phyloP scores from a whole-genome alignment of 2,329 filamentous ascomycete genomes.

The Clarireedia homoeocarpa region DNA sequence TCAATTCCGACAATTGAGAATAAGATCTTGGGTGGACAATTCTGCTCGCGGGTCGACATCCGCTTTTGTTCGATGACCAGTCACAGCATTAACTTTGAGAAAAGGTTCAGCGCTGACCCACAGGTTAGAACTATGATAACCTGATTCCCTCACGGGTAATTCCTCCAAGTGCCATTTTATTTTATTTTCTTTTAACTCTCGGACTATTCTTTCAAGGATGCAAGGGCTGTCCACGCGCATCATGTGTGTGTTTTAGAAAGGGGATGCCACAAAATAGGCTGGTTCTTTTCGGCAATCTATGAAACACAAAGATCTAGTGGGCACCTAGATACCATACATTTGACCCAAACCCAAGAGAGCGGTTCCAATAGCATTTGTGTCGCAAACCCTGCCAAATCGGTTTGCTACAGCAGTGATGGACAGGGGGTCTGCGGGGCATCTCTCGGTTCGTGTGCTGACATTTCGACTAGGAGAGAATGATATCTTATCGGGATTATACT shows the following conservation, averaged over 20 bases:
- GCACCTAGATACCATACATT: background rate
- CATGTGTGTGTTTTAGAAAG: conserved; percentile 4
- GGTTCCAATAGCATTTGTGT: background rate
- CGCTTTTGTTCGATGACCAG: conserved; percentile 4
- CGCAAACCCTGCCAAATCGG: background rate
- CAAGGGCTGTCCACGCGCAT: background rate
- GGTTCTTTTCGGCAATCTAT: background rate
- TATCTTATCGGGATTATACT: too few relatives aligned
- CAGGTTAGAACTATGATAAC: background rate
- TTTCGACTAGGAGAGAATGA: too few relatives aligned
- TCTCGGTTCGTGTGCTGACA: too few relatives aligned
- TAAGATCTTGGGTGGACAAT: background rate
- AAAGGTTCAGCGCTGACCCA: conserved; percentile 5
- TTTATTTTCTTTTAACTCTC: background rate
- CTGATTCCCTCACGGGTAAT: conserved; percentile 5
- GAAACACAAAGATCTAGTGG: background rate
- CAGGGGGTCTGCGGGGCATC: background rate
- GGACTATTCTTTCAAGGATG: background rate
- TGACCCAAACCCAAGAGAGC: background rate
- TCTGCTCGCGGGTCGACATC: background rate
- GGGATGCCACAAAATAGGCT: background rate
- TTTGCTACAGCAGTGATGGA: too few relatives aligned
- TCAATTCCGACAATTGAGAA: conserved; percentile 1
- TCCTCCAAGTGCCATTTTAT: background rate
- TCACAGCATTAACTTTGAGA: conserved; percentile 8